These are phyloP conservation scores for Botrytis aclada DNA, from an alignment of 2,329 filamentous ascomycete species.

Conservation along the genomic window DNA sequence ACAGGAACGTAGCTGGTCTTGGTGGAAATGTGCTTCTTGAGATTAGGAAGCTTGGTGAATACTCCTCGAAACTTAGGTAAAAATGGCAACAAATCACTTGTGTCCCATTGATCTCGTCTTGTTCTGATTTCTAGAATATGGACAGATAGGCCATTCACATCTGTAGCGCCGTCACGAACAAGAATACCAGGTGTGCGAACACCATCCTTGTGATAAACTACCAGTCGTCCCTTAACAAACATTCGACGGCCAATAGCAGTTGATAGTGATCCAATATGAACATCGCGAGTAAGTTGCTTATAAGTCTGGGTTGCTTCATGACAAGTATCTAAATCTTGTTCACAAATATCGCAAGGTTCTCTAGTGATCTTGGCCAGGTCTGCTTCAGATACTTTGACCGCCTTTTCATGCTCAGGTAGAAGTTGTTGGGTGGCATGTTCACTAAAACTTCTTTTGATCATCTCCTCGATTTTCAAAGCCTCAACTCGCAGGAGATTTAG, in stretches of 20 bases:
- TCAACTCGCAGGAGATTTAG: constrained; percentile 92
- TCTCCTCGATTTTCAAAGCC: constrained; percentile 96
- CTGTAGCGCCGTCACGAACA: constrained; percentile 69
- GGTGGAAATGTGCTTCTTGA: constrained; percentile 63
- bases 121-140: constrained; percentile 77
- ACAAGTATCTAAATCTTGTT: constrained; percentile 73
- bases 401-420: constrained; percentile 91
- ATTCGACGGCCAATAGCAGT: constrained; percentile 81
- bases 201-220: constrained; percentile 83
- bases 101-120: constrained; percentile 64
- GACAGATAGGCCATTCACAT: constrained; percentile 62
- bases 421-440: constrained; percentile 96
- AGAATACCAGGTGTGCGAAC: constrained; percentile 79
- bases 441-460: constrained; percentile 99
- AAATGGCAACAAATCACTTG: constrained; percentile 85
- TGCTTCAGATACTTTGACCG: constrained; percentile 86
- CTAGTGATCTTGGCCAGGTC: constrained; percentile 88
- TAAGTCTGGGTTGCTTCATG: constrained; percentile 81
- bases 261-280: constrained; percentile 72
- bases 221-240: constrained; percentile 70
- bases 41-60: constrained; percentile 65
- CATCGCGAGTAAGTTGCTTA: constrained; percentile 72
- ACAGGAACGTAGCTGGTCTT: constrained; percentile 70
- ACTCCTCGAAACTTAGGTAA: constrained; percentile 65
- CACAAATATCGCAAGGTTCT: constrained; percentile 78